These are phyloP conservation scores for Stachybotrys chlorohalonatus DNA, from an alignment of 2,329 filamentous ascomycete genomes.

Conservation along the genomic window DNA sequence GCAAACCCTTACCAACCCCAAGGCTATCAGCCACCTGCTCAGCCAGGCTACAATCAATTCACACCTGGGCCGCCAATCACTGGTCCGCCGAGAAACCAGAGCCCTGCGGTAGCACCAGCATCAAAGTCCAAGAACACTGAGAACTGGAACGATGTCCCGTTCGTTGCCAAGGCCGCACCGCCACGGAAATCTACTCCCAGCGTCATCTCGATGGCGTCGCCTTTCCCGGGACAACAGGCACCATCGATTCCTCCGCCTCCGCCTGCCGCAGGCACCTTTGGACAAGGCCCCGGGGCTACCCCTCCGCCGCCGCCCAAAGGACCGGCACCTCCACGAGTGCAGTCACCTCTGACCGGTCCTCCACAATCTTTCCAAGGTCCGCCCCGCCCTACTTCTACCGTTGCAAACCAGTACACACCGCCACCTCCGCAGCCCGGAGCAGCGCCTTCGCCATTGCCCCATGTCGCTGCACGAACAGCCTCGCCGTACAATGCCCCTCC, in stretches of 20 bases:
- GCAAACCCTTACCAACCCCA: conserved; percentile 25
- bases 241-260: conserved; percentile 48
- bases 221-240: conserved; percentile 60
- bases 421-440: conserved; percentile 56
- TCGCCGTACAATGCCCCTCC: conserved; percentile 85
- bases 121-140: conserved; percentile 62
- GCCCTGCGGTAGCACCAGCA: conserved; percentile 60
- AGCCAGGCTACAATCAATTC: conserved; percentile 26
- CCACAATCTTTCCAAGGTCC: conserved; percentile 44
- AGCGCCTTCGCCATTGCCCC: conserved; percentile 45
- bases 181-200: conserved; percentile 67
- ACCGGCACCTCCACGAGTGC: conserved; percentile 57
- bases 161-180: conserved; percentile 66
- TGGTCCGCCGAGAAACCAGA: conserved; percentile 47
- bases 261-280: conserved; percentile 49
- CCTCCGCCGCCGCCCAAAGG: conserved; percentile 80
- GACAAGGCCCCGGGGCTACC: conserved; percentile 53
- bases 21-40: conserved; percentile 21
- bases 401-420: conserved; percentile 44
- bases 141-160: conserved; percentile 92
- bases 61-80: conserved; percentile 23
- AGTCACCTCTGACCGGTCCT: conserved; percentile 58
- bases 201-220: conserved; percentile 59
- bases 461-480: conserved; percentile 61
- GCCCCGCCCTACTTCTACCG: conserved; percentile 54